Percentiles rank a stretch among this genome's conserved stretches.
phyloP scores from a whole-genome alignment of 1,284 basidiomycete genomes.

The Cryptococcus hybrid region DNA sequence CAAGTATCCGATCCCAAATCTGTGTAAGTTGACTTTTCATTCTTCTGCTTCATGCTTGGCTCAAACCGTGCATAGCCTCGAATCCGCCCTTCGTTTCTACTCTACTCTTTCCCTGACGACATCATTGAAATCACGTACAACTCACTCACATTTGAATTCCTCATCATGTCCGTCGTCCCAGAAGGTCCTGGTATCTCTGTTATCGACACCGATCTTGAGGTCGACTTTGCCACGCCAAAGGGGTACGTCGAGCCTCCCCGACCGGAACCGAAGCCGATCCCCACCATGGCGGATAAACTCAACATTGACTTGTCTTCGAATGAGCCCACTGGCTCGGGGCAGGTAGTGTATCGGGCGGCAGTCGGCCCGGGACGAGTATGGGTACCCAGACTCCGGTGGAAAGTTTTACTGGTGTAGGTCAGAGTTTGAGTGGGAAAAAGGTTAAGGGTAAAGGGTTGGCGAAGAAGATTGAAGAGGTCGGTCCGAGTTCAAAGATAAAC shows the following conservation, averaged over 20 bases:
- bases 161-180: conserved; percentile 92
- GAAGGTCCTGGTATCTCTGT: conserved; percentile 86
- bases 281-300: conserved; percentile 96
- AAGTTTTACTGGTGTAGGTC: conserved; percentile 89
- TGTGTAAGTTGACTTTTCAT: conserved; percentile 65
- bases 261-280: conserved; percentile 71
- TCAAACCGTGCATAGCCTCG: conserved; percentile 61
- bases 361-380: conserved; percentile 64
- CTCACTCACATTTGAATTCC: conserved; percentile 87
- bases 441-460: conserved; percentile 91
- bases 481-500: conserved; percentile 80
- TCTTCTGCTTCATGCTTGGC: conserved; percentile 6
- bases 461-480: conserved; percentile 73
- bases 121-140: conserved; percentile 92
- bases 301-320: conserved; percentile 87
- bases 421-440: conserved; percentile 80
- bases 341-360: conserved; percentile 64
- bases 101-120: conserved; percentile 83
- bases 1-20: conserved; percentile 90
- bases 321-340: conserved; percentile 58
- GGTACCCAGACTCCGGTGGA: conserved; percentile 62
- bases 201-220: conserved; percentile 85
- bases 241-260: conserved; percentile 85
- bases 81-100: conserved; percentile 92
- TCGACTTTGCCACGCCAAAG: conserved; percentile 61